Percentiles rank a stretch among this genome's conserved stretches.
phyloP scores from a whole-genome alignment of 2,329 filamentous ascomycete genomes.

The Alternaria dauci region DNA sequence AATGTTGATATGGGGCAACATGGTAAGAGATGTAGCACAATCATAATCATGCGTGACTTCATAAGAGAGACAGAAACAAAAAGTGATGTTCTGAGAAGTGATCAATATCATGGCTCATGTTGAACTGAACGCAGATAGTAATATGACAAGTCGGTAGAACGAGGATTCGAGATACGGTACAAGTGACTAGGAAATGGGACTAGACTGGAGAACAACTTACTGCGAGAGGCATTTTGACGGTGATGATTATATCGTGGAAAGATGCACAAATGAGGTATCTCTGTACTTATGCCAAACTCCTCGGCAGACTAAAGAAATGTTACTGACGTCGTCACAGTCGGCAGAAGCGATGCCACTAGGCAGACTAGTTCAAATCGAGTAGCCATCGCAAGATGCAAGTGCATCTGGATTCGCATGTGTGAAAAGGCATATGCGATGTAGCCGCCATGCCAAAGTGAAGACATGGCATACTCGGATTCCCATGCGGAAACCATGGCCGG shows the following conservation, averaged over 20 bases:
- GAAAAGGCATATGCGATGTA: neutral
- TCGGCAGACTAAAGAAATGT: neutral
- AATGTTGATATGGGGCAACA: too few species aligned
- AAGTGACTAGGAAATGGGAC: neutral
- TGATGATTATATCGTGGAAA: conserved; percentile 16
- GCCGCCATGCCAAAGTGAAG: neutral
- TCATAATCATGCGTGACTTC: too few species aligned
- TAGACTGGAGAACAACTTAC: conserved; percentile 25
- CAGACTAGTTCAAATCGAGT: conserved; percentile 24
- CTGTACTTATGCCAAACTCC: neutral
- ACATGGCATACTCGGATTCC: neutral
- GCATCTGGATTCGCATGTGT: neutral
- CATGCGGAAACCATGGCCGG: neutral
- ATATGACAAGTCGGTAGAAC: neutral
- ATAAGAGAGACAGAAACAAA: too few species aligned
- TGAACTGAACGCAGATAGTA: too few species aligned
- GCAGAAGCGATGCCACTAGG: conserved; percentile 12
- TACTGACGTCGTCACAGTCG: conserved; percentile 1
- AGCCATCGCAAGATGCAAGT: conserved; percentile 9
- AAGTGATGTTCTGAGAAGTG: too few species aligned
- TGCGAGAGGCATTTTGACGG: conserved; percentile 46
- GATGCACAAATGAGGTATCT: neutral
- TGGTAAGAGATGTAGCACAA: too few species aligned
- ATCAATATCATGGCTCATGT: neutral
- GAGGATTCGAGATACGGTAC: neutral